phyloP scores from a whole-genome alignment of 257 asterid genomes.

The Solanum sparsipilum region DNA sequence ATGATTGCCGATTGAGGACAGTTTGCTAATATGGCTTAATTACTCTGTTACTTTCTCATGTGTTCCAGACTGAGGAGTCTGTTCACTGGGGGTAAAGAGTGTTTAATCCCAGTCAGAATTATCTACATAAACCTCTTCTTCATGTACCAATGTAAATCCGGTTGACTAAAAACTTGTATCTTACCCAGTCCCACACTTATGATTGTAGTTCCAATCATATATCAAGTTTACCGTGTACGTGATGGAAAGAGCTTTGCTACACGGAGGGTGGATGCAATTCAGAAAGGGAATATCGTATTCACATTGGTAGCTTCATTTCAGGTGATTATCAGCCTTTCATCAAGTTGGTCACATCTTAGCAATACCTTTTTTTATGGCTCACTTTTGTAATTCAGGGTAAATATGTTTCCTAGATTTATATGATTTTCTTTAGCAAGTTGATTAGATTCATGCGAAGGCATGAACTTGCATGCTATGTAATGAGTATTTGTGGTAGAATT shows the following conservation, averaged over 20 bases:
- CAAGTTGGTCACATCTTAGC: background rate
- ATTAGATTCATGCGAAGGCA: background rate
- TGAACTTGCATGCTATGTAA: background rate
- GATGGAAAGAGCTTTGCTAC: conserved; percentile 99
- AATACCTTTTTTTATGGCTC: background rate
- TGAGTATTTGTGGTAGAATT: background rate
- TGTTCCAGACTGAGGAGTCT: background rate
- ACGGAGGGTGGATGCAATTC: conserved; percentile 93
- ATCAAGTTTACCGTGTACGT: conserved; percentile 86
- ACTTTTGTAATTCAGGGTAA: background rate
- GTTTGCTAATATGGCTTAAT: background rate
- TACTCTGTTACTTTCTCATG: background rate
- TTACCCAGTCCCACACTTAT: background rate
- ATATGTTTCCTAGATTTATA: background rate
- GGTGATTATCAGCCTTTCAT: conserved; percentile 29
- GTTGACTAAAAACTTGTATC: background rate
- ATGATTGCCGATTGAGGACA: background rate
- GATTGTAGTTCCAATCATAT: conserved; percentile 79
- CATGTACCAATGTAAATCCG: background rate
- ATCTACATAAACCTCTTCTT: background rate
- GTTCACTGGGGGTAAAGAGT: background rate
- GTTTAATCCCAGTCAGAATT: background rate
- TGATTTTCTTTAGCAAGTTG: background rate
- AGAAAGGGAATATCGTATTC: conserved; percentile 74
- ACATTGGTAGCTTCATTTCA: conserved; percentile 84